Evolutionary conservation across 2,329 filamentous ascomycete genomes (phyloP).

Genomic region (Cryphonectria japonica): DNA sequence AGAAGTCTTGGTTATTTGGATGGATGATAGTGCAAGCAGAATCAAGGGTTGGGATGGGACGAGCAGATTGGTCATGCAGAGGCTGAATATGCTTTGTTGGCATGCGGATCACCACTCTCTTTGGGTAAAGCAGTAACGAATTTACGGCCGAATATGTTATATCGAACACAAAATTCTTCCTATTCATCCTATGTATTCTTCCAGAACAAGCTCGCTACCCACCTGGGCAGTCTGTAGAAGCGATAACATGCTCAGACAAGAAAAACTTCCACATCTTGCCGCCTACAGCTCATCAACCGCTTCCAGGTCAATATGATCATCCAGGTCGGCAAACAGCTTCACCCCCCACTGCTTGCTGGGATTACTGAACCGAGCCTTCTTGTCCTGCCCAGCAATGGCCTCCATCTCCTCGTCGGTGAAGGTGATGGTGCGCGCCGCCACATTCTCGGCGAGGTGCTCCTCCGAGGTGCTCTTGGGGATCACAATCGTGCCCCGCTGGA

Average conservation of each 20-base stretch:
- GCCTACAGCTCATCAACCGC: conserved; percentile 22
- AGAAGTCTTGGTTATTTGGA: not conserved
- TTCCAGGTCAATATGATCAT: conserved; percentile 39
- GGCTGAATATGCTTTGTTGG: not conserved
- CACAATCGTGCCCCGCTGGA: conserved; percentile 50
- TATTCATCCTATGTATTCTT: not conserved
- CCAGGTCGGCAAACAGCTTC: conserved; percentile 44
- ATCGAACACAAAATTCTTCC: not conserved
- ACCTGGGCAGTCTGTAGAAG: not conserved
- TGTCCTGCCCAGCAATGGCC: conserved; percentile 34
- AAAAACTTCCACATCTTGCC: not conserved
- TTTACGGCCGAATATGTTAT: not conserved
- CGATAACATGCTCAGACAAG: not conserved
- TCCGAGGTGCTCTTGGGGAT: conserved; percentile 55
- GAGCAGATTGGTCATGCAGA: not conserved
- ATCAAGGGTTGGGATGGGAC: not conserved
- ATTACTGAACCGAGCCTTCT: conserved; percentile 43
- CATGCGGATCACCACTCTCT: not conserved
- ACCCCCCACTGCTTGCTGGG: conserved; percentile 45
- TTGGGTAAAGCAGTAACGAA: not conserved
- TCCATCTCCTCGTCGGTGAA: conserved; percentile 45
- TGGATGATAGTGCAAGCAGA: not conserved
- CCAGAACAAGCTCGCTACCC: not conserved
- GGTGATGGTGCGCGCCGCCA: conserved; percentile 51
- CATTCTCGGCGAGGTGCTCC: conserved; percentile 49